A percentile compares a stretch with the other conserved stretches of the same genome.
These are phyloP conservation scores for Arachis hypogaea DNA, from an alignment of 306 rosid species.

Conservation along the genomic window DNA sequence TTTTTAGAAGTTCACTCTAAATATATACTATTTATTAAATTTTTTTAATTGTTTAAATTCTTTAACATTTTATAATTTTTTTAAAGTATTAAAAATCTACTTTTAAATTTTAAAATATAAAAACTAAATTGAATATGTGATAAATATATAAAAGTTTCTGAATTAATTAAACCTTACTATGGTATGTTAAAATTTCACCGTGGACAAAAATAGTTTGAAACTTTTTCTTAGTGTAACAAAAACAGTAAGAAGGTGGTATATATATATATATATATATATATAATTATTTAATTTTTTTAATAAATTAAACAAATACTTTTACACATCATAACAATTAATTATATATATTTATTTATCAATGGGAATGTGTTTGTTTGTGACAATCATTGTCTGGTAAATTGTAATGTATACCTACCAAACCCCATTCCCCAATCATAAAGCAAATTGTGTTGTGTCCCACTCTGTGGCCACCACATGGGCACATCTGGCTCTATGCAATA, in stretches of 20 bases:
- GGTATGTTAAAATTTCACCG: too few relatives aligned
- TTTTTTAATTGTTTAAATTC: too few relatives aligned
- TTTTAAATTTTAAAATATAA: too few relatives aligned
- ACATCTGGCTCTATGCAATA: slow-evolving; percentile 56
- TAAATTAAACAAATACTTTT: too few relatives aligned
- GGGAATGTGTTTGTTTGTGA: slow-evolving; percentile 47
- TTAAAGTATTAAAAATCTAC: too few relatives aligned
- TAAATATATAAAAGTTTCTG: too few relatives aligned
- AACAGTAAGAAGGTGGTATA: slow-evolving; percentile 22
- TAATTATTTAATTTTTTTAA: neutral
- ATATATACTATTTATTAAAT: too few relatives aligned
- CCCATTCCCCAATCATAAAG: slow-evolving; percentile 47
- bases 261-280: neutral
- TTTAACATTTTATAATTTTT: too few relatives aligned
- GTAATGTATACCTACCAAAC: slow-evolving; percentile 41
- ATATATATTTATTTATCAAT: slow-evolving; percentile 1
- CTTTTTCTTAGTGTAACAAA: slow-evolving; percentile 36
- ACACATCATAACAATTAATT: too few relatives aligned
- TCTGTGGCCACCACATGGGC: slow-evolving; percentile 64
- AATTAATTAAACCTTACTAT: too few relatives aligned
- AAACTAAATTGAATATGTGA: too few relatives aligned
- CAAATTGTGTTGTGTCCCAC: slow-evolving; percentile 47
- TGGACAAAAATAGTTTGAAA: slow-evolving; percentile 39
- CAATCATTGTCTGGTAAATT: slow-evolving; percentile 51
- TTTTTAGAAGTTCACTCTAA: too few relatives aligned